Evolutionary conservation across 2,329 filamentous ascomycete genomes (phyloP), one percentile per base, ranked within the genome.

Genomic region (Xylaria sp.): DNA sequence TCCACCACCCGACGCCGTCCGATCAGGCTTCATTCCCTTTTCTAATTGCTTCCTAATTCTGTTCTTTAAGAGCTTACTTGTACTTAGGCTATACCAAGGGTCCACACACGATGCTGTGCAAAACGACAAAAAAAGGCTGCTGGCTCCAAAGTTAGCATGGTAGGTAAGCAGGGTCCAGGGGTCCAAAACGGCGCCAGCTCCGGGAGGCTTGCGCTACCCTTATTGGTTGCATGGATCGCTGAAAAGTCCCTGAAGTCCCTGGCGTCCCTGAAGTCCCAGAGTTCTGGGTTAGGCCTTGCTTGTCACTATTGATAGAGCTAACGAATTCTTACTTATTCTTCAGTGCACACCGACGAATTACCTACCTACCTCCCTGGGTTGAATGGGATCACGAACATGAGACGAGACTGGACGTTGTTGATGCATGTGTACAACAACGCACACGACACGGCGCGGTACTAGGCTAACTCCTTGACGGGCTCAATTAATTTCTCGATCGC

Each of bases 141-240:
- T 33, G 6, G 51, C 28, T 54, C 3, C 15, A 13, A 11, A 15
- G 11, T 10, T 10, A 36, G 15, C 13, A 40, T 40, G 2, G 28
- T 56, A 56, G 17, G n/a, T 5, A 57, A 11, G 26, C 26, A 67
- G 53, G 64, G 65, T 58, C 49, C 61, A 62, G 54, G 66, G 67
- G 63, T 69, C 53, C 57, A 49, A 49, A 33, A 48, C 31, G 66
- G 66, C 44, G 23, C 53, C 44, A 44, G 51, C 20, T 38, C 51
- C 61, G 61, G 44, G 53, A 54, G n/a, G 9, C 6, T 48, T 48
- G 44, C 20, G 20, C 40, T 48, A 42, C 53, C 31, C 56, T 48
- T n/a, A 67, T 67, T 67, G 65, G 65, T 26, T 36, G 28, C 51
- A 63, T 44, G 51, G 28, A 15, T n/a, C n/a, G 17, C 48, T 20